Base-by-base conservation (phyloP, 2,329 filamentous ascomycete genomes). In the Gaeumannomyces tritici region DNA sequence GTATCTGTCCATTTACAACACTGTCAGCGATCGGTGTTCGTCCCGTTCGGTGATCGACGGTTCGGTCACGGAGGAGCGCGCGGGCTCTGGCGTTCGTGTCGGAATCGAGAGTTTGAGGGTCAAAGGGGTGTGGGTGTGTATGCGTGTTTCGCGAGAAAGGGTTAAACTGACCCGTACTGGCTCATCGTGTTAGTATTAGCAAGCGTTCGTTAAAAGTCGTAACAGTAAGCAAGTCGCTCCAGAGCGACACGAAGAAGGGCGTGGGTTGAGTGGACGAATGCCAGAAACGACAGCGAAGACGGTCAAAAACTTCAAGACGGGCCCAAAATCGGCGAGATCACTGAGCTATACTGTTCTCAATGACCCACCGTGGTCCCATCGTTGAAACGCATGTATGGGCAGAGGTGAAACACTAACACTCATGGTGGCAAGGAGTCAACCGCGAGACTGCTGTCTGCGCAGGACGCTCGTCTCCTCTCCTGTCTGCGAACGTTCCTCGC, bases 81-180 rank as follows among this genome's bases (percentile, higher is more conserved):
- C 57, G 28, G 28, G 57, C 35, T 29, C 33, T 15, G 18, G 26
- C 35, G 60, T 26, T 47, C 15, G n/a, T 26, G 15, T 35, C 58
- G 58, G 47, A 28, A 24, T 59, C 31, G 58, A 47, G 12, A 27
- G n/a, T 21, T 29, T 51, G 33, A 26, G n/a, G n/a, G 5, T n/a
- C 42, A n/a, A 51, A 51, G 21, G 24, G 55, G 24, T 4, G 31
- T 9, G 7, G 7, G 7, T 13, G 24, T 56, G 57, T 9, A 11
- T 33, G 55, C 15, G 55, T 56, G 57, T 9, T 29, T n/a, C 26
- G 59, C 9, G 28, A 55, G n/a, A n/a, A n/a, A n/a, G 13, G 27
- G 42, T 29, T 55, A 33, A 59, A 80, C 79, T 75, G 74, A 84
- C 81, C 81, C 80, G 80, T 83, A 83, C 81, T 83, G 75, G 64